A percentile compares a stretch with the other conserved stretches of the same genome.
These are phyloP conservation scores for Penicillium sumatraense DNA, from an alignment of 2,329 filamentous ascomycete genomes.

Conservation along the genomic window DNA sequence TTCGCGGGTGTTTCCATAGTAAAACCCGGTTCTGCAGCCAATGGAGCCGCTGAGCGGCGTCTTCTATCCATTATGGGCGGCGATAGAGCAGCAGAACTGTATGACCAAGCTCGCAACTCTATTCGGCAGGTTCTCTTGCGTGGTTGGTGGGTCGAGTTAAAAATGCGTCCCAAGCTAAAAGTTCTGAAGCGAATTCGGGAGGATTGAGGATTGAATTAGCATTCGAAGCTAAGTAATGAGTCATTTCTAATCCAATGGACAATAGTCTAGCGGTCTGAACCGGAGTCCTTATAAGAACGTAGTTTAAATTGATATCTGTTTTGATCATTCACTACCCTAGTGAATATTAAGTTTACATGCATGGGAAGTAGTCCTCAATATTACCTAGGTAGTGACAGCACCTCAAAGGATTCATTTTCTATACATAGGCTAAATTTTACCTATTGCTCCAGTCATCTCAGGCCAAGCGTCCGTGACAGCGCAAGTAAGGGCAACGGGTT, in stretches of 20 bases:
- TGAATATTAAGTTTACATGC: too few species aligned
- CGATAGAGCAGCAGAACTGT: conserved; percentile 33
- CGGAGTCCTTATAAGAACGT: too few species aligned
- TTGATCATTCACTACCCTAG: too few species aligned
- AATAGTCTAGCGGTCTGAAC: too few species aligned
- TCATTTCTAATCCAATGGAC: background rate
- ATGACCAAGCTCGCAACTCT: conserved; percentile 29
- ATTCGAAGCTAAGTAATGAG: background rate
- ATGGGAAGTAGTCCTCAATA: too few species aligned
- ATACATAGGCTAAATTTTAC: background rate
- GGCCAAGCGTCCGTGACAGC: too few species aligned
- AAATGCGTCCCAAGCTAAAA: conserved; percentile 58
- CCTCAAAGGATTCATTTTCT: background rate
- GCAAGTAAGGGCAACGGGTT: too few species aligned
- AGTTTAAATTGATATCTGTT: too few species aligned
- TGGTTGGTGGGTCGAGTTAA: conserved; percentile 61
- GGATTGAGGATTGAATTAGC: background rate
- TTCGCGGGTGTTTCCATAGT: conserved; percentile 57
- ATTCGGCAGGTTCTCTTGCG: conserved; percentile 39
- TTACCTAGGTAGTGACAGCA: too few species aligned
- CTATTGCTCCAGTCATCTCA: too few species aligned
- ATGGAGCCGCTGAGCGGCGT: conserved; percentile 36
- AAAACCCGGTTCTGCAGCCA: conserved; percentile 44
- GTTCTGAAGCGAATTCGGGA: conserved; percentile 44
- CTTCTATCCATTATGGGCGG: conserved; percentile 42